Base-by-base conservation (phyloP, 2,329 filamentous ascomycete genomes). In the Apiospora saccharicola region DNA sequence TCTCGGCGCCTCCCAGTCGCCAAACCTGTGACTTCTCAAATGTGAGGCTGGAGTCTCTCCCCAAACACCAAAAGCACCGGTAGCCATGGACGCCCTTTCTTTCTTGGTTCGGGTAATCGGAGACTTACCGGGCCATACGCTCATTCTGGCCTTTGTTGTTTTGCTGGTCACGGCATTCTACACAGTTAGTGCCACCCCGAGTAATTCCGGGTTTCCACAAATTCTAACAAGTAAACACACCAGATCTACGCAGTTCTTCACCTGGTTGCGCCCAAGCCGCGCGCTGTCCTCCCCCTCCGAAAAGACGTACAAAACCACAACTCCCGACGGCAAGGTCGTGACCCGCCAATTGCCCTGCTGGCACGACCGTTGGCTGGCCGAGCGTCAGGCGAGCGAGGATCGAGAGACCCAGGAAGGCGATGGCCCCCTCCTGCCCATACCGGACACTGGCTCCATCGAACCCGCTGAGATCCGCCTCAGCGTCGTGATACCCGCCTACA, bases 401-500 rank as follows among this genome's bases (percentile, higher is more conserved):
- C 76, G 82, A 24, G 77, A 77, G 37, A 78, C 75, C 75, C 80
- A 78, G 43, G 73, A 79, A 49, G 77, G 83, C 74, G 79, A 83
- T 74, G 80, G 82, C 26, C 83, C 83, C 4, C 82, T 80, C 74
- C 81, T 82, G 64, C 79, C 82, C 4, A 64, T 64, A n/a, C 81
- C 82, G 51, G 86, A 90, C 75, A 82, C 87, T 22, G 87, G 90
- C 76, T 83, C 85, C 64, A 92, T 97, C 71, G 92, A 95, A 75
- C 88, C 91, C 1, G 89, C 95, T 19, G 91, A 95, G 74, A 83
- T 98, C n/a, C 93, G 93, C 80, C 91, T 99, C 86, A 96, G 93
- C 71, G 91, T 98, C 10, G 94, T 99, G 0, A 92, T 99, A 61
- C 96, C 96, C 0, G 96, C 96, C 13, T 99, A 95, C 87, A 99